Percentiles rank a stretch among this genome's conserved stretches.
phyloP scores from a whole-genome alignment of 805 yeast species.

The Candida ficus region DNA sequence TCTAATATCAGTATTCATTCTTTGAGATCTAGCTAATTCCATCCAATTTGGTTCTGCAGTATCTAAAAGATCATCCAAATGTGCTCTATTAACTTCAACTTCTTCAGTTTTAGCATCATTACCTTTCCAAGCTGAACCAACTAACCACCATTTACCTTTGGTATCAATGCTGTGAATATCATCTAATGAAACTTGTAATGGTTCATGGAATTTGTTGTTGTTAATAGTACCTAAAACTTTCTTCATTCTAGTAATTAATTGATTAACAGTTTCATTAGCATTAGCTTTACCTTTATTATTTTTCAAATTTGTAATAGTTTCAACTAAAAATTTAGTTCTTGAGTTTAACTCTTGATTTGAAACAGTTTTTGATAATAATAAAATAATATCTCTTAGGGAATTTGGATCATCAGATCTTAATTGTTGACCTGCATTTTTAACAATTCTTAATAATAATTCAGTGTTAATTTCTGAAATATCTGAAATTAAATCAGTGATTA shows the following conservation, averaged over 20 bases:
- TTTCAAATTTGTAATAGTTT: slow-evolving; percentile 78
- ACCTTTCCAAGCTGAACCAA: slow-evolving; percentile 97
- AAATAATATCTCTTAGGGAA: slow-evolving; percentile 74
- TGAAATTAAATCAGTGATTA: slow-evolving; percentile 49
- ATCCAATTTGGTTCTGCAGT: slow-evolving; percentile 69
- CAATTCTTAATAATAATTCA: slow-evolving; percentile 66
- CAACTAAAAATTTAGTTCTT: slow-evolving; percentile 78
- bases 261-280: slow-evolving; percentile 45
- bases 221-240: slow-evolving; percentile 55
- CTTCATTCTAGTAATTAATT: slow-evolving; percentile 52
- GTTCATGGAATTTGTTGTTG: slow-evolving; percentile 50
- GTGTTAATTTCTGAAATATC: slow-evolving; percentile 67
- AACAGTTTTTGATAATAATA: slow-evolving; percentile 40
- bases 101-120: slow-evolving; percentile 26
- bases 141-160: slow-evolving; percentile 98
- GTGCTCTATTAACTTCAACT: slow-evolving; percentile 19
- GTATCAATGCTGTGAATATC: slow-evolving; percentile 76
- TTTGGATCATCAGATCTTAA: slow-evolving; percentile 87
- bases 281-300: slow-evolving; percentile 69
- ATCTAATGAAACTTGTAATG: slow-evolving; percentile 75
- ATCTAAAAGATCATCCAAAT: slow-evolving; percentile 16
- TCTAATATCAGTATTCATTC: slow-evolving; percentile 95
- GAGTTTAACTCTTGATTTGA: slow-evolving; percentile 40
- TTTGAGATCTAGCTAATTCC: slow-evolving; percentile 74
- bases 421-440: slow-evolving; percentile 75